Base-by-base conservation (phyloP, 768 basidiomycete species). In the Epithele typhae region DNA sequence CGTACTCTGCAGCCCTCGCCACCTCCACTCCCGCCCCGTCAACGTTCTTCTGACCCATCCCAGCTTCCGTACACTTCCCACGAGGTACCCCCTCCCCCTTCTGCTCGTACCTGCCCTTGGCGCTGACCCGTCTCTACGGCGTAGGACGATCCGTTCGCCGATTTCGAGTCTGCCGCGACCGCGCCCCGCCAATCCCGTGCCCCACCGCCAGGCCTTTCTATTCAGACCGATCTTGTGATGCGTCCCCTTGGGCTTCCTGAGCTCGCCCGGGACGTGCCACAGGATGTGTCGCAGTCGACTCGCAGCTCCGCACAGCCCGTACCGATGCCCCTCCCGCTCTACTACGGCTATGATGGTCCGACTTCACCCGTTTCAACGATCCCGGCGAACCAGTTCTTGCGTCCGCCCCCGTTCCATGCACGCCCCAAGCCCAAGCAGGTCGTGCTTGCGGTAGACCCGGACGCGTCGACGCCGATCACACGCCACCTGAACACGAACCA, bases 401-500 rank as follows among this genome's bases (percentile, higher is more conserved):
- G 45, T 38, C 44, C 55, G 10, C 54, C 57, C 1, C 51, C 52
- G 11, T 43, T 25, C 46, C 40, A 49, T 17, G 35, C 35, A 17
- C 15, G 14, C 14, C 49, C 52, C 15, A 15, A 33, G 22, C 37
- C 40, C 30, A 37, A 45, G 38, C 22, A 41, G 23, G 46, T 45
- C 34, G 38, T 38, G 40, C 37, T 53, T 55, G 46, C 35, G 35
- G 35, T 36, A 6, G 35, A 53, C 57, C 53, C 45, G 39, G 48
- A 55, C 49, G 56, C 46, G 41, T 61, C 61, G 32, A 51, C 57
- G 25, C 73, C 77, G 11, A 66, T 74, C 30, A 73, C 74, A 40
- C 66, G 72, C 34, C 64, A 74, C 46, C 63, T 74, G 52, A 73
- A 75, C 43, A 59, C 69, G 21, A 68, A 66, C 19, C 63, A 74